Percentiles rank a stretch among this genome's conserved stretches.
phyloP scores from a whole-genome alignment of 2,329 filamentous ascomycete genomes.

The Fusarium vanettenii region DNA sequence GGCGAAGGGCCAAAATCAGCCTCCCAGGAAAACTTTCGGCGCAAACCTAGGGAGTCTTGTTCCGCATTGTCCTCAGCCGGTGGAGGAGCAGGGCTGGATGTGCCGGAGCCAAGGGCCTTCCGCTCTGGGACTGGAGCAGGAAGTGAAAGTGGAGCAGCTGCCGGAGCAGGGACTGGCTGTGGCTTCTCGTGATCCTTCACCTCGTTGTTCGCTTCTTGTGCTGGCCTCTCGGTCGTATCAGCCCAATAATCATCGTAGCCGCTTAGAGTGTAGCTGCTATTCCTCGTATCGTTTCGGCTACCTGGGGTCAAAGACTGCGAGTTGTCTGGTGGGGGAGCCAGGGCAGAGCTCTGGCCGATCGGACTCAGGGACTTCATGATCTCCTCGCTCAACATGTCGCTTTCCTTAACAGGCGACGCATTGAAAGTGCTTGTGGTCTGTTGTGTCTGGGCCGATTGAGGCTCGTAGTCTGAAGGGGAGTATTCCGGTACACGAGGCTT shows the following conservation, averaged over 20 bases:
- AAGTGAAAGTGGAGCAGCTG: not conserved
- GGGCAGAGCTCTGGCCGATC: constrained; percentile 42
- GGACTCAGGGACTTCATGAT: constrained; percentile 78
- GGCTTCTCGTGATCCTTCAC: constrained; percentile 8
- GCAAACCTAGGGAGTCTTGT: constrained; percentile 17
- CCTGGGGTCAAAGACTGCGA: constrained; percentile 32
- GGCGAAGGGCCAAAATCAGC: constrained; percentile 38
- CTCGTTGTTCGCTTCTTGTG: constrained; percentile 3
- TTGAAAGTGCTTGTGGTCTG: constrained; percentile 61
- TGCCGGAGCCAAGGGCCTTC: not conserved
- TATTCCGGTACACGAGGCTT: constrained; percentile 54
- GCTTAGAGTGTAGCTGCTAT: constrained; percentile 72
- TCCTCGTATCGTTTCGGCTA: constrained; percentile 48
- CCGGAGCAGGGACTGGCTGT: not conserved
- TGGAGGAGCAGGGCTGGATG: constrained; percentile 14
- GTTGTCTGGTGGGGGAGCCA: constrained; percentile 26
- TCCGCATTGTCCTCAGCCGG: constrained; percentile 4
- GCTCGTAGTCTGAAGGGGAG: constrained; percentile 50
- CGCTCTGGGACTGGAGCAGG: constrained; percentile 3
- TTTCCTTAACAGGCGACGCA: constrained; percentile 72
- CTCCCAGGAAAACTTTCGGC: constrained; percentile 55
- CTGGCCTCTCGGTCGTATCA: constrained; percentile 45
- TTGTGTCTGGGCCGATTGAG: constrained; percentile 53
- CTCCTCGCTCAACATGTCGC: constrained; percentile 77
- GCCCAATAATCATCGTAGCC: constrained; percentile 78